Percentiles rank a stretch among this genome's conserved stretches.
Evolutionary conservation across 805 yeast species (phyloP).

Genomic region (Yamadazyma insecticola): DNA sequence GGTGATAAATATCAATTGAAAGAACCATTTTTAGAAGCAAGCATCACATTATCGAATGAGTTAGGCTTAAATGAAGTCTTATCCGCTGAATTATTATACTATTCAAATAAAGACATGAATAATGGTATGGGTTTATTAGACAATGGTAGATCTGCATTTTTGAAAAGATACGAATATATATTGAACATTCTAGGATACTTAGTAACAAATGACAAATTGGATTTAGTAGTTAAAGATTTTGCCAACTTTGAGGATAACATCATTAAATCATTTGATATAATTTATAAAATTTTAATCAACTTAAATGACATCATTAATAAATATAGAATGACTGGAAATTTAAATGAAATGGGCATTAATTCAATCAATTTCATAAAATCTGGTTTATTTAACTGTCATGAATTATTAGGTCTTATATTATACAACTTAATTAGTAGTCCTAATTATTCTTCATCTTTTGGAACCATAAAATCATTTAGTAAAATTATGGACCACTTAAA

Average conservation of each 20-base stretch:
- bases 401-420: constrained; percentile 61
- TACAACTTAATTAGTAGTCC: constrained; percentile 46
- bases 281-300: constrained; percentile 53
- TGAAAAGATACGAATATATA: constrained; percentile 67
- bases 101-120: constrained; percentile 36
- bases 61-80: constrained; percentile 63
- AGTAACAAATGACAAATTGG: constrained; percentile 17
- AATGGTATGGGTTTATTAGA: constrained; percentile 51
- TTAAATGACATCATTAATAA: constrained; percentile 48
- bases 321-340: constrained; percentile 49
- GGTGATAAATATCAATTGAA: constrained; percentile 61
- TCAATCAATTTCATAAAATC: constrained; percentile 55
- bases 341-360: constrained; percentile 36
- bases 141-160: constrained; percentile 64
- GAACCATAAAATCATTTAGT: constrained; percentile 27
- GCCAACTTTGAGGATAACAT: constrained; percentile 30
- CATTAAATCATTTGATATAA: constrained; percentile 49
- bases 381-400: constrained; percentile 64
- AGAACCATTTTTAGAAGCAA: constrained; percentile 56
- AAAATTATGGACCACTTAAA: constrained; percentile 42
- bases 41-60: constrained; percentile 53
- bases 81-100: constrained; percentile 63
- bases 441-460: constrained; percentile 28
- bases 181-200: constrained; percentile 52
- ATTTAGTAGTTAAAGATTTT: constrained; percentile 16